These are phyloP conservation scores for Lentinula sp. DNA, from an alignment of 768 basidiomycete genomes.

Conservation along the genomic window DNA sequence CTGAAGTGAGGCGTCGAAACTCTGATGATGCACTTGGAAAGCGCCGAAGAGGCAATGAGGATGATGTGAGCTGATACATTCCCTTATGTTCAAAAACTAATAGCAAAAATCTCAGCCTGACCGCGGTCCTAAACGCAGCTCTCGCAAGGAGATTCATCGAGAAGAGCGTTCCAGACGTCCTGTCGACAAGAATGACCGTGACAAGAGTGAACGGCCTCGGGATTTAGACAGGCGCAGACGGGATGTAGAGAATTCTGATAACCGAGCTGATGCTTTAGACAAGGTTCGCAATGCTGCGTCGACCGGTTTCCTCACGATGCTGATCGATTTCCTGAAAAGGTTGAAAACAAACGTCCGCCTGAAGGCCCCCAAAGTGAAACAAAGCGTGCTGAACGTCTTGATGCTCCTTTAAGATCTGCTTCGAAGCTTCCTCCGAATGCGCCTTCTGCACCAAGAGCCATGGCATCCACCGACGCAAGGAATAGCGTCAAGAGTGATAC, in stretches of 20 bases:
- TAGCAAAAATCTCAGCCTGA: slow-evolving; percentile 42
- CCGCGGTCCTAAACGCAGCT: slow-evolving; percentile 72
- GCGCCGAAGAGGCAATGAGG: slow-evolving; percentile 60
- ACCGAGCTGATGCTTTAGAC: slow-evolving; percentile 42
- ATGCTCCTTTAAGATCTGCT: slow-evolving; percentile 12
- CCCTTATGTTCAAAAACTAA: neutral
- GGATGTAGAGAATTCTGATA: slow-evolving; percentile 52
- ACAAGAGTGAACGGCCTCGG: slow-evolving; percentile 42
- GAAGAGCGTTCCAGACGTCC: slow-evolving; percentile 62
- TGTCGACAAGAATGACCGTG: slow-evolving; percentile 59
- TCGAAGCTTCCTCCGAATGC: slow-evolving; percentile 42
- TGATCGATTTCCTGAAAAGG: slow-evolving; percentile 21
- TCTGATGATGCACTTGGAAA: slow-evolving; percentile 70
- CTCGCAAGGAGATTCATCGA: slow-evolving; percentile 71
- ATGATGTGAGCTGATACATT: slow-evolving; percentile 50
- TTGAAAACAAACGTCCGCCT: slow-evolving; percentile 47
- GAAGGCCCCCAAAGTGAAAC: slow-evolving; percentile 32
- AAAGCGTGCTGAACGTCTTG: neutral
- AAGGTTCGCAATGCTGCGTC: slow-evolving; percentile 40
- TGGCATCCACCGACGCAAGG: slow-evolving; percentile 48
- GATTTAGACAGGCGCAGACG: slow-evolving; percentile 65
- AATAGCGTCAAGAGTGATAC: slow-evolving; percentile 31
- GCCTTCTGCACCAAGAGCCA: slow-evolving; percentile 68
- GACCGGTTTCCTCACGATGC: neutral
- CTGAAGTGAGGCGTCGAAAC: slow-evolving; percentile 54